Evolutionary conservation across 2,329 filamentous ascomycete genomes (phyloP).

Genomic region (Seiridium unicorne): DNA sequence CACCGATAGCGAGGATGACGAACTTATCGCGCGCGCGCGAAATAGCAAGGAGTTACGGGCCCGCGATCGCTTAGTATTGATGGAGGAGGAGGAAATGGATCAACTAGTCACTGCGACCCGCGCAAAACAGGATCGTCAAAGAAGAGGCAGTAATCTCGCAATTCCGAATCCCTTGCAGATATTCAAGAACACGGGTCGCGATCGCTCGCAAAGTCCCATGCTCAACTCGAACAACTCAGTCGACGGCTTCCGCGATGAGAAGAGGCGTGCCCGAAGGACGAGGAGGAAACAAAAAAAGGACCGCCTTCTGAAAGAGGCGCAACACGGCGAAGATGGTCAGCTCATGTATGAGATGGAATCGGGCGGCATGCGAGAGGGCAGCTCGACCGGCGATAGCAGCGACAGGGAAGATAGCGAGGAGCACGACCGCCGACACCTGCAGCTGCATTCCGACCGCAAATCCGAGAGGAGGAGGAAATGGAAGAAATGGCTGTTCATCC

Average conservation of each 20-base stretch:
- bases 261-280: slow-evolving; percentile 46
- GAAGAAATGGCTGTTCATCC: slow-evolving; percentile 52
- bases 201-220: slow-evolving; percentile 15
- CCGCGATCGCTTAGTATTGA: slow-evolving; percentile 68
- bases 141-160: slow-evolving; percentile 49
- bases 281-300: slow-evolving; percentile 54
- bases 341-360: slow-evolving; percentile 80
- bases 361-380: slow-evolving; percentile 68
- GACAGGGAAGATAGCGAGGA: slow-evolving; percentile 60
- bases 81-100: slow-evolving; percentile 74
- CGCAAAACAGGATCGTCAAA: slow-evolving; percentile 36
- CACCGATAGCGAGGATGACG: slow-evolving; percentile 74
- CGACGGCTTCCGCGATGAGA: slow-evolving; percentile 49
- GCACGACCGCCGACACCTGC: slow-evolving; percentile 52
- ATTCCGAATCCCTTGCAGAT: slow-evolving; percentile 48
- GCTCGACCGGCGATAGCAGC: slow-evolving; percentile 60
- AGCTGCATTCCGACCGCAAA: slow-evolving; percentile 46
- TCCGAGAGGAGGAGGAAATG: slow-evolving; percentile 49
- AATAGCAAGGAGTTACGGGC: slow-evolving; percentile 69
- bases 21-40: slow-evolving; percentile 62
- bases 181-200: slow-evolving; percentile 36
- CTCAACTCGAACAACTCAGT: slow-evolving; percentile 39
- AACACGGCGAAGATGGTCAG: slow-evolving; percentile 67
- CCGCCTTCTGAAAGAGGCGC: slow-evolving; percentile 49
- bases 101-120: slow-evolving; percentile 55